phyloP scores from a whole-genome alignment of 1,139 yeast genomes.

The Wickerhamomyces sp. region DNA sequence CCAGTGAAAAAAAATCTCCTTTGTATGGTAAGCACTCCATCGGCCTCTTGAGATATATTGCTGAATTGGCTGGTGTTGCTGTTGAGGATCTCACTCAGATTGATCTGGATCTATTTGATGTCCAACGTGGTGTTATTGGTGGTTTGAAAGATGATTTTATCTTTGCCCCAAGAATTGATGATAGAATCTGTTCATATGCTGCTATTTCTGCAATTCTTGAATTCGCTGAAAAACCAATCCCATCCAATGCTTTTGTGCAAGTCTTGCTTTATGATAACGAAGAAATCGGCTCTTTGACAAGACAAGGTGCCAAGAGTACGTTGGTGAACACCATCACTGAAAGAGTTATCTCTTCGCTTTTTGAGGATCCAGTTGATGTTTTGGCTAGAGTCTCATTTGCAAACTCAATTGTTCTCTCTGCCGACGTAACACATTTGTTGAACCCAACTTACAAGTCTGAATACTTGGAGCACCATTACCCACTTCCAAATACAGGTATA shows the following conservation, averaged over 20 bases:
- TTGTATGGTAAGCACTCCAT: constrained; percentile 57
- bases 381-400: constrained; percentile 36
- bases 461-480: constrained; percentile 70
- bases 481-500: constrained; percentile 73
- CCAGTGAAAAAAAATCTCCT: constrained; percentile 57
- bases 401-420: constrained; percentile 54
- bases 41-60: constrained; percentile 49
- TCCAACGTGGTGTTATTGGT: constrained; percentile 57
- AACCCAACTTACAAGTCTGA: constrained; percentile 59
- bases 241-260: constrained; percentile 38
- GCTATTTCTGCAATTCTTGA: constrained; percentile 50
- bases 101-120: constrained; percentile 60
- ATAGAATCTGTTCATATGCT: constrained; percentile 58
- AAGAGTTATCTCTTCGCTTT: constrained; percentile 29
- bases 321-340: constrained; percentile 39
- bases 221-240: constrained; percentile 24
- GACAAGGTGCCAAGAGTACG: constrained; percentile 57
- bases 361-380: constrained; percentile 23
- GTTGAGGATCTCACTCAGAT: constrained; percentile 52
- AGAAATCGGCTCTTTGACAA: constrained; percentile 56
- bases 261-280: constrained; percentile 57
- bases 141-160: constrained; percentile 58
- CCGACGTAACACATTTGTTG: constrained; percentile 61
- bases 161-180: constrained; percentile 63
- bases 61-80: constrained; percentile 40